These are phyloP conservation scores for Stellera chamaejasme DNA, from an alignment of 345 rosid species.

Conservation along the genomic window DNA sequence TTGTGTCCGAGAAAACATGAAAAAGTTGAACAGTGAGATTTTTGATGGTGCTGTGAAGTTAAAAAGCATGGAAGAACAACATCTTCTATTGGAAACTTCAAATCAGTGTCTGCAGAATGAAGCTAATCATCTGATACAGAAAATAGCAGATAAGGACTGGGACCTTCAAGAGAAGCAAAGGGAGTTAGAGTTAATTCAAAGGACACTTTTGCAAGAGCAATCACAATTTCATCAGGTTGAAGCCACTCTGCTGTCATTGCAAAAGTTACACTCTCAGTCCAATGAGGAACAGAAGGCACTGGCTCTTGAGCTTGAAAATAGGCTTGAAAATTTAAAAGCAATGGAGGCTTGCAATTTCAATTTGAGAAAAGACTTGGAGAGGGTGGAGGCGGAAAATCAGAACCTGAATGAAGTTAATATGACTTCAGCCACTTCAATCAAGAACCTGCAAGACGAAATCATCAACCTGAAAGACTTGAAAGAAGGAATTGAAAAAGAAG, in stretches of 20 bases:
- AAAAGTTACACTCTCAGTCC: slow-evolving; percentile 41
- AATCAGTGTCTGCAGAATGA: slow-evolving; percentile 62
- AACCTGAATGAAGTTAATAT: slow-evolving; percentile 38
- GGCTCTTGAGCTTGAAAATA: slow-evolving; percentile 55
- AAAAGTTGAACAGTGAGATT: slow-evolving; percentile 51
- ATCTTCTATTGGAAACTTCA: slow-evolving; percentile 47
- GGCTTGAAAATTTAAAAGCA: slow-evolving; percentile 43
- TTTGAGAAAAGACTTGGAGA: slow-evolving; percentile 47
- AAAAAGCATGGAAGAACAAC: slow-evolving; percentile 50
- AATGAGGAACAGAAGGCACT: slow-evolving; percentile 61
- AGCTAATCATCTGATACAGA: slow-evolving; percentile 48
- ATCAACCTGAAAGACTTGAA: slow-evolving; percentile 51
- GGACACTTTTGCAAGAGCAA: slow-evolving; percentile 48
- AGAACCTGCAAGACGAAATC: slow-evolving; percentile 41
- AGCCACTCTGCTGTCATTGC: slow-evolving; percentile 42
- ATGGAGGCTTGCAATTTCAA: slow-evolving; percentile 38
- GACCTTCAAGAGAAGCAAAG: slow-evolving; percentile 63
- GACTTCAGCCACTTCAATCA: slow-evolving; percentile 38
- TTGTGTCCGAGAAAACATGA: slow-evolving; percentile 42
- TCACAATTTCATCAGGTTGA: slow-evolving; percentile 55
- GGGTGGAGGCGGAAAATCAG: slow-evolving; percentile 40
- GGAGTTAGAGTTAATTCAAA: slow-evolving; percentile 49
- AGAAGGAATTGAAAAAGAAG: slow-evolving; percentile 66
- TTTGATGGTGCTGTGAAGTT: slow-evolving; percentile 39
- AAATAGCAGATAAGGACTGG: slow-evolving; percentile 55